Evolutionary conservation across 192 early-diverging fungal species (phyloP), one percentile per base, ranked within the genome.

Genomic region (Backusella tuberculispora): DNA sequence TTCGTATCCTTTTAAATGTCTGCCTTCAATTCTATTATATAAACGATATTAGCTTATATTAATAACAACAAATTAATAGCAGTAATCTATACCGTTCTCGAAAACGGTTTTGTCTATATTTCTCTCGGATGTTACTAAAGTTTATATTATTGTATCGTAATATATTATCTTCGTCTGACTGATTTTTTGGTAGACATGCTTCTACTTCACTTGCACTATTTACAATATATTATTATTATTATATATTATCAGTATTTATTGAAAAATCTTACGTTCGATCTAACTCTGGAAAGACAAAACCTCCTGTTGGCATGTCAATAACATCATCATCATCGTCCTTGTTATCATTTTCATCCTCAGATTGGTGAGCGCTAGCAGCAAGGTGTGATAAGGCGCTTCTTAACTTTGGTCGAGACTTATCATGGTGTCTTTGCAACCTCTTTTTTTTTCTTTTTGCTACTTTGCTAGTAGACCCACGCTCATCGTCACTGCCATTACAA

Each of bases 131-230:
- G 5, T 65, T 80, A 38, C 79, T 80, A 8, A 80, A 46, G 46
- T 80, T 71, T 29, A 76, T 75, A 19, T 76, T 56, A 66, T 66
- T 50, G 21, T 71, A 64, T 15, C 63, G 47, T 15, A 37, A 24
- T 4, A 74, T 60, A 26, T 19, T 24, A 29, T 60, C 53, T 60
- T 60, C 53, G 0, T 60, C n/a, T 43, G 53, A 40, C 12, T 17
- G 19, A 15, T 45, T 38, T 42, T 17, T 17, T 4, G 26, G 38
- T 21, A 69, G 21, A 13, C 67, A 76, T 17, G 38, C 79, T 21
- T 47, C 67, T 0, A 80, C 74, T 70, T 80, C 79, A 34, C 67
- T 65, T 10, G 79, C 79, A 10, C 79, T 80, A 45, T 69, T 68
- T 19, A 19, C n/a, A 50, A 50, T 6, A 21, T 17, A 43, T 2